Conservation (phyloP, 768 basidiomycete species). For the Rubroboletus satanas region DNA sequence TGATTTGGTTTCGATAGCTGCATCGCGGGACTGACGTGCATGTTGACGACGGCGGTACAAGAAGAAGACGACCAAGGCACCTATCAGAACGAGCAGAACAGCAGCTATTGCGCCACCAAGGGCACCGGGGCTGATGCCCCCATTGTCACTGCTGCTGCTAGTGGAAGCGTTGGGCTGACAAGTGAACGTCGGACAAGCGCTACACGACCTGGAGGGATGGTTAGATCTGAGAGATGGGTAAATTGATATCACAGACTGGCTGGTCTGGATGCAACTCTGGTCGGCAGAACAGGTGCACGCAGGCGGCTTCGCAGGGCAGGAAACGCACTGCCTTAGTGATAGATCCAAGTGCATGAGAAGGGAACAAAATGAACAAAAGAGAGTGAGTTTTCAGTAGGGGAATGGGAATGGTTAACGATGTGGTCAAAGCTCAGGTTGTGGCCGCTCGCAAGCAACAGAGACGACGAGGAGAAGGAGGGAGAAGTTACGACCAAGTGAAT, state of each 20-base stretch:
- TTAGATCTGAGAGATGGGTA: conserved; percentile 4
- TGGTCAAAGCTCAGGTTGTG: conserved; percentile 22
- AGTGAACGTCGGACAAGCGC: conserved; percentile 46
- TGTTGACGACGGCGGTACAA: conserved; percentile 61
- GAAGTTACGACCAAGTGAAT: not conserved
- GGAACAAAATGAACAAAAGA: conserved; percentile 30
- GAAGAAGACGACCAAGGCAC: conserved; percentile 50
- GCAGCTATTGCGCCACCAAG: conserved; percentile 73
- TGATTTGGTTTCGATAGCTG: conserved; percentile 39
- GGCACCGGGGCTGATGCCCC: conserved; percentile 61
- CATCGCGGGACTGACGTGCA: conserved; percentile 33
- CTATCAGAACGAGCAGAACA: conserved; percentile 53
- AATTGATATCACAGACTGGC: conserved; percentile 41
- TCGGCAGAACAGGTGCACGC: conserved; percentile 52
- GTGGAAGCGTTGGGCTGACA: conserved; percentile 41
- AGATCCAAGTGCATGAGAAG: conserved; percentile 35
- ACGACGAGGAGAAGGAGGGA: not conserved
- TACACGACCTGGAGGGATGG: conserved; percentile 48
- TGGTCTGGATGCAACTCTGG: conserved; percentile 58
- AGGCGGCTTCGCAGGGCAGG: conserved; percentile 45
- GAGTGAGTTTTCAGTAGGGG: conserved; percentile 26
- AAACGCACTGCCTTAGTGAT: conserved; percentile 44
- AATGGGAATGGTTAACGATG: conserved; percentile 13
- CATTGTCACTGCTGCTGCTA: conserved; percentile 25
- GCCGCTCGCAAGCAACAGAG: conserved; percentile 18